Base-by-base conservation (phyloP, 805 yeast genomes). In the Ogataea saltuana region DNA sequence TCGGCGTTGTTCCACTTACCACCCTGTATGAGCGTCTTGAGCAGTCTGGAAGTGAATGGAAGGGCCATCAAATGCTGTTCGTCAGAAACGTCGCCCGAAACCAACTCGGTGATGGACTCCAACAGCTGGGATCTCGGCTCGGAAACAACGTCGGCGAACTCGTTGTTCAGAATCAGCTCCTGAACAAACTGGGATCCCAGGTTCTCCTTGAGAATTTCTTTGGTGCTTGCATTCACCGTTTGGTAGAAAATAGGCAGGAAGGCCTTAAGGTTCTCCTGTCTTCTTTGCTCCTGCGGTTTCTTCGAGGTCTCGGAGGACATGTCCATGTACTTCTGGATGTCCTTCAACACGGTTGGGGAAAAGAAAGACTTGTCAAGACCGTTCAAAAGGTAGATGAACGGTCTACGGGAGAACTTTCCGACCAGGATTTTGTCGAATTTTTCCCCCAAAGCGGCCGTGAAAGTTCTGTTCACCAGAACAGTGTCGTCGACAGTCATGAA, bases 401-500 rank as follows among this genome's bases (percentile, higher is more conserved):
- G 97, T 65, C 96, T 80, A 70, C 99, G 78, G 25, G 90, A 88
- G 57, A 75, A 85, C 63, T 89, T 88, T 52, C 85, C 83, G 40
- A 71, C 68, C 20, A 85, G 69, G 18, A 88, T 67, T 26, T 76
- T 79, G 20, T 74, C 71, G 57, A 85, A 68, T 12, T 62, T 56
- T 23, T 74, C 78, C 21, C 76, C 70, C 45, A 76, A 70, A 50
- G 83, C 91, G 33, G 72, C 68, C 22, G 72, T 65, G 59, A 91
- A 85, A 0, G 95, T 75, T 64, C 88, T 89, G 62, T 73, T 73
- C 33, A 88, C 76, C 56, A 88, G 72, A 41, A 85, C 93, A 2
- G 98, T 90, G 72, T 91, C 99, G 71, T 91, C 99, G 44, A 90
- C 93, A 20, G 91, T 82, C 78, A 85, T 75, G 65, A 87, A 83